phyloP scores from a whole-genome alignment of 805 yeast genomes.

The Hanseniaspora clermontiae region DNA sequence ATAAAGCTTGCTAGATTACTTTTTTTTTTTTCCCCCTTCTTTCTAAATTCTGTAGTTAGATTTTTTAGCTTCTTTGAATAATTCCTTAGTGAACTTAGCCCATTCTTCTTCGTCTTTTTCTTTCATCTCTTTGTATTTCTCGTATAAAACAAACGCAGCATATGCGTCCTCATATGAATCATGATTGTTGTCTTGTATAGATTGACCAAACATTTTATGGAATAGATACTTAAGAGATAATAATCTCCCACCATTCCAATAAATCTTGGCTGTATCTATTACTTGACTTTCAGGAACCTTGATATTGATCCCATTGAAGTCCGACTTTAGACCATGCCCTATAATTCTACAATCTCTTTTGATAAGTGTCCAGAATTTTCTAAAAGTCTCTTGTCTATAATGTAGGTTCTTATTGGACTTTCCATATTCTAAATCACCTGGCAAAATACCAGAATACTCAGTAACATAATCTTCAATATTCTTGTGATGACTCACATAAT shows the following conservation, averaged over 20 bases:
- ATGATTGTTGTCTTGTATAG: slow-evolving; percentile 86
- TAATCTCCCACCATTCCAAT: slow-evolving; percentile 62
- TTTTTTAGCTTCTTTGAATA: slow-evolving; percentile 55
- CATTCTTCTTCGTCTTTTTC: slow-evolving; percentile 38
- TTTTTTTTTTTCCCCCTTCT: too few species aligned
- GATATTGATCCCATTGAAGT: slow-evolving; percentile 84
- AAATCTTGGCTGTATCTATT: slow-evolving; percentile 76
- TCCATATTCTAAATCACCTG: slow-evolving; percentile 71
- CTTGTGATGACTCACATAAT: slow-evolving; percentile 64
- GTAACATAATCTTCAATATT: slow-evolving; percentile 78
- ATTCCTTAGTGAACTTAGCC: slow-evolving; percentile 46
- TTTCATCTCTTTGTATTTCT: slow-evolving; percentile 50
- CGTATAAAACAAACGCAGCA: slow-evolving; percentile 69
- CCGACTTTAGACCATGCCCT: slow-evolving; percentile 87
- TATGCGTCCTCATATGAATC: slow-evolving; percentile 94
- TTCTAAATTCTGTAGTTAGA: slow-evolving; percentile 26
- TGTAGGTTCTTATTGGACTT: slow-evolving; percentile 59
- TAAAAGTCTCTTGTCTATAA: slow-evolving; percentile 66
- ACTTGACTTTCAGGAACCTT: slow-evolving; percentile 78
- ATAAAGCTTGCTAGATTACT: background rate
- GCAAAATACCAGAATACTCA: slow-evolving; percentile 82
- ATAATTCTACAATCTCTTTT: slow-evolving; percentile 85
- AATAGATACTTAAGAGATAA: slow-evolving; percentile 78
- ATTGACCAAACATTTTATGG: slow-evolving; percentile 56
- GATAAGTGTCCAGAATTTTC: slow-evolving; percentile 78